These are phyloP conservation scores for Eucalyptus polyanthemos DNA, from an alignment of 345 rosid species.

Conservation along the genomic window DNA sequence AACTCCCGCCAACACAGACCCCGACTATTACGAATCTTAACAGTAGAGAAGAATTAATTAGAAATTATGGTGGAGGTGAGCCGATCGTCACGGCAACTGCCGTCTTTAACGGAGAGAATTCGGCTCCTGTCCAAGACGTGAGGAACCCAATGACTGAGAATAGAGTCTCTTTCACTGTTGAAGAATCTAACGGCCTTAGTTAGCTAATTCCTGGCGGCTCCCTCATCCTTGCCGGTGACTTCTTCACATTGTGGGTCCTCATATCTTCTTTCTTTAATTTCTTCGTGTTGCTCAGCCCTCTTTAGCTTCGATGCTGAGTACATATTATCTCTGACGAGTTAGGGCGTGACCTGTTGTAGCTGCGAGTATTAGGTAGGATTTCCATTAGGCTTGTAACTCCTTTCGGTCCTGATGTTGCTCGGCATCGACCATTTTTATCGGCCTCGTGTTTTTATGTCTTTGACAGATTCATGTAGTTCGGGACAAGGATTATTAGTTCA, in stretches of 20 bases:
- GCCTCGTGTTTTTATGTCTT: background rate
- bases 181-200: slow-evolving; percentile 41
- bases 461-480: background rate
- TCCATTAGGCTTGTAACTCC: background rate
- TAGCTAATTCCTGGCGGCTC: slow-evolving; percentile 5
- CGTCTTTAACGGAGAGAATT: slow-evolving; percentile 20
- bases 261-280: background rate
- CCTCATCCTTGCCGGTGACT: background rate
- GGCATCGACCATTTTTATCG: background rate
- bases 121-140: slow-evolving; percentile 15
- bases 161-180: slow-evolving; percentile 21
- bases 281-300: background rate
- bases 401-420: background rate
- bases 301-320: background rate
- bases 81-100: slow-evolving; percentile 21
- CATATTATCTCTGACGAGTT: background rate
- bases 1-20: slow-evolving; percentile 18
- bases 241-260: background rate
- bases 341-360: background rate
- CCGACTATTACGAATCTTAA: slow-evolving; percentile 12
- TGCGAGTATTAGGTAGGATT: background rate
- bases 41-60: slow-evolving; percentile 21
- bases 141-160: slow-evolving; percentile 25
- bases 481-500: background rate
- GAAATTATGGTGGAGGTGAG: slow-evolving; percentile 20